Percentiles rank a stretch among this genome's conserved stretches.
phyloP scores from a whole-genome alignment of 2,329 filamentous ascomycete species.

The Colletotrichum spaethianum region DNA sequence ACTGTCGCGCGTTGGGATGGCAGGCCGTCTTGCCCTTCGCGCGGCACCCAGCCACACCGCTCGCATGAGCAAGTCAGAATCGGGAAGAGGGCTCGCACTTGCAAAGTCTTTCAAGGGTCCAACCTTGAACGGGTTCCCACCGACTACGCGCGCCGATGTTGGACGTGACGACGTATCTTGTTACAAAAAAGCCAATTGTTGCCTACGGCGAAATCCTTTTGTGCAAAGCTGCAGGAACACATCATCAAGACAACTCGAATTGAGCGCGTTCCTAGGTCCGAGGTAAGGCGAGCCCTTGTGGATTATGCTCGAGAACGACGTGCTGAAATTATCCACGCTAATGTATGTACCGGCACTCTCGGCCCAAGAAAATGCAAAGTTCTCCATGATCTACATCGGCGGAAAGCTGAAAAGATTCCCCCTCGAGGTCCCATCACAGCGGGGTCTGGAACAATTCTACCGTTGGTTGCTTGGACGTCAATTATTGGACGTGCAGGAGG shows the following conservation, averaged over 20 bases:
- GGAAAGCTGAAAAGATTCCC: constrained; percentile 3
- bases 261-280: neutral
- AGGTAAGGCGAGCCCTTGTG: constrained; percentile 1
- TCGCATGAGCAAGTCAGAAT: constrained; percentile 28
- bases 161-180: constrained; percentile 11
- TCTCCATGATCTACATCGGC: neutral
- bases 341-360: constrained; percentile 16
- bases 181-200: neutral
- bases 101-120: constrained; percentile 5
- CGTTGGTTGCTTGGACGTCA: constrained; percentile 10
- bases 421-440: neutral
- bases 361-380: neutral
- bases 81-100: constrained; percentile 13
- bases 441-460: neutral
- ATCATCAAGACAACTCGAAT: neutral
- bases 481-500: constrained; percentile 10
- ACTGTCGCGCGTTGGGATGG: constrained; percentile 33
- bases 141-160: constrained; percentile 9
- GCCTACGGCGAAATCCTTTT: neutral
- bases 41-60: neutral
- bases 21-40: constrained; percentile 9
- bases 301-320: neutral
- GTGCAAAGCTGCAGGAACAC: neutral
- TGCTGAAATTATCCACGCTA: constrained; percentile 12
- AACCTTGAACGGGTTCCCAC: constrained; percentile 7